These are phyloP conservation scores for Glycyrrhiza uralensis DNA, from an alignment of 306 rosid genomes.

Conservation along the genomic window DNA sequence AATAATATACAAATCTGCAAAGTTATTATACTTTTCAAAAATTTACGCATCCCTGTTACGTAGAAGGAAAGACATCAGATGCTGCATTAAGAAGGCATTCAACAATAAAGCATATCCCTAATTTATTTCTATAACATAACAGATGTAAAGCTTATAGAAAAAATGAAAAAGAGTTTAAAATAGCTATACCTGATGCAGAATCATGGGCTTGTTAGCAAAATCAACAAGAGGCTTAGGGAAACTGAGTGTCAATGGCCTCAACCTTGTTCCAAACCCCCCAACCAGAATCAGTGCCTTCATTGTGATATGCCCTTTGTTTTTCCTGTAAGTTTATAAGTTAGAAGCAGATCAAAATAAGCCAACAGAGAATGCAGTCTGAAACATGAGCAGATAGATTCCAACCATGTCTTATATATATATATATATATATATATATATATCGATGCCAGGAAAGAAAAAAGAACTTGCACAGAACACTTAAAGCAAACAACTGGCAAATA, in stretches of 20 bases:
- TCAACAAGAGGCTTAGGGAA: conserved; percentile 99
- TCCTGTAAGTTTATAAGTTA: conserved; percentile 38
- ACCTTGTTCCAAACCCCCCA: conserved; percentile 97
- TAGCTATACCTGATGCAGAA: conserved; percentile 88
- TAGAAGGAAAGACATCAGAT: not conserved
- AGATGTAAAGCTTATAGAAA: not conserved
- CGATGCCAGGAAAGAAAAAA: conserved; percentile 14
- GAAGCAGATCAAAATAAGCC: conserved; percentile 11
- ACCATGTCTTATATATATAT: conserved; percentile 14
- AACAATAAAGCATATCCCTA: not conserved
- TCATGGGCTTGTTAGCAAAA: conserved; percentile 99
- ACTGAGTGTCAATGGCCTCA: conserved; percentile 99
- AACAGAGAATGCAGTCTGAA: conserved; percentile 7
- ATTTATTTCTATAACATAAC: not conserved
- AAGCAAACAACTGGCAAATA: conserved; percentile 20
- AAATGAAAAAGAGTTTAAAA: not conserved
- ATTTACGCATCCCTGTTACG: not conserved
- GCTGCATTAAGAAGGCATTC: conserved; percentile 8
- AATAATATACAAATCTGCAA: not conserved
- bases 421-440: no score
- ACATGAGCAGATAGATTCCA: conserved; percentile 14
- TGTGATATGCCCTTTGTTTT: conserved; percentile 39
- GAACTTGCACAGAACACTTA: conserved; percentile 6
- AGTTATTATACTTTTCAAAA: not conserved
- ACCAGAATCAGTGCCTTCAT: conserved; percentile 99